phyloP scores from a whole-genome alignment of 345 rosid genomes.

The Eucalyptus sideroxylon region DNA sequence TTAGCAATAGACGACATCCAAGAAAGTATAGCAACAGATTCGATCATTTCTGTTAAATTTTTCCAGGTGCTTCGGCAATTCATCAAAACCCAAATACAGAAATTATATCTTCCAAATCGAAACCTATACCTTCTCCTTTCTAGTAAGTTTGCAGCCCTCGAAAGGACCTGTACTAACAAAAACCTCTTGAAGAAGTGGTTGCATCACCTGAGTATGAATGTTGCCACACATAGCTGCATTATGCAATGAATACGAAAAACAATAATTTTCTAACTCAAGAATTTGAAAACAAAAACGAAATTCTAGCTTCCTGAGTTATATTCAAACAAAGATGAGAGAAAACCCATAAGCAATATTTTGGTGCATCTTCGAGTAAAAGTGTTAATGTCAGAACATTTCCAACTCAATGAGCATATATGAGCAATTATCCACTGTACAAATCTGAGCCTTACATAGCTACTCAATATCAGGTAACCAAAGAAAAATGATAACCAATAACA shows the following conservation, averaged over 20 bases:
- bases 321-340: background rate
- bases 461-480: background rate
- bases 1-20: background rate
- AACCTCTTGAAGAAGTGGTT: conserved; percentile 92
- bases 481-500: background rate
- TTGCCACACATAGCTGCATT: conserved; percentile 90
- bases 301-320: background rate
- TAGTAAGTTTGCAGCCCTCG: conserved; percentile 83
- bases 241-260: background rate
- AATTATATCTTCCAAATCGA: too few relatives aligned
- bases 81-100: background rate
- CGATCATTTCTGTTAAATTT: background rate
- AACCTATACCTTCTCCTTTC: conserved; percentile 73
- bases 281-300: background rate
- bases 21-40: background rate
- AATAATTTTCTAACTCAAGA: background rate
- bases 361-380: background rate
- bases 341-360: background rate
- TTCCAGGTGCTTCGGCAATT: background rate
- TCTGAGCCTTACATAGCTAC: background rate
- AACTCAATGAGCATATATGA: background rate
- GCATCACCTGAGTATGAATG: conserved; percentile 82
- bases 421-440: background rate
- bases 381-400: background rate
- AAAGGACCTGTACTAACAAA: conserved; percentile 92